Base-by-base conservation (phyloP, 768 basidiomycete genomes). In the Erythrobasidium yunnanense region DNA sequence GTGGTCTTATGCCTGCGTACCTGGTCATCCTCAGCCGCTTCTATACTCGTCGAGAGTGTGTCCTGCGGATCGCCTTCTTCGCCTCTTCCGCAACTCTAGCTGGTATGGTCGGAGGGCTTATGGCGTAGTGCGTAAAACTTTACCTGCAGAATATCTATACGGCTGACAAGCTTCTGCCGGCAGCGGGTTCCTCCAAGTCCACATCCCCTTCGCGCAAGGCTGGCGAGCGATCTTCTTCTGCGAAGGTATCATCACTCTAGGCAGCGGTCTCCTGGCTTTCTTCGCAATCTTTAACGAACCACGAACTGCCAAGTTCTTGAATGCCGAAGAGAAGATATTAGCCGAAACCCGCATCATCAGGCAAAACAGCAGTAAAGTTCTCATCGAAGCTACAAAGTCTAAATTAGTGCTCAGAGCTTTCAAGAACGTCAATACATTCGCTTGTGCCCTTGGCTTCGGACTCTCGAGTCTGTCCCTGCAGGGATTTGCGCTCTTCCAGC, bases 181-280 rank as follows among this genome's bases (percentile, higher is more conserved):
- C 15, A 4, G 33, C 23, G 60, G 58, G 18, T 65, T 54, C 20
- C 52, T 54, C 25, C 57, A 34, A 52, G 51, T 38, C 6, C 49
- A 66, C 52, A 42, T 32, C 2, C 47, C 50, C 30, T 18, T 42
- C 23, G 47, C 35, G 22, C 22, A 50, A 1, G 47, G 38, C 0
- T 68, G 67, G 60, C 20, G 60, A 29, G 50, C 50, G 42, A 68
- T 65, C 35, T 65, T 68, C 42, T 65, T 65, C 50, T 66, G 49
- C 22, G 67, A 68, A 33, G 67, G 67, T 1, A 25, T 68, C 50
- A 65, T 68, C 42, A 53, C 67, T 0, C 47, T 68, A 4, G 67
- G 35, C 1, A 45, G 50, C 25, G 56, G 46, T 22, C 15, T 42
- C 49, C 11, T 65, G 2, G 67, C 60, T 25, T 66, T 33, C 33